phyloP scores from a whole-genome alignment of 2,329 filamentous ascomycete genomes.

The Nothopassalora personata region DNA sequence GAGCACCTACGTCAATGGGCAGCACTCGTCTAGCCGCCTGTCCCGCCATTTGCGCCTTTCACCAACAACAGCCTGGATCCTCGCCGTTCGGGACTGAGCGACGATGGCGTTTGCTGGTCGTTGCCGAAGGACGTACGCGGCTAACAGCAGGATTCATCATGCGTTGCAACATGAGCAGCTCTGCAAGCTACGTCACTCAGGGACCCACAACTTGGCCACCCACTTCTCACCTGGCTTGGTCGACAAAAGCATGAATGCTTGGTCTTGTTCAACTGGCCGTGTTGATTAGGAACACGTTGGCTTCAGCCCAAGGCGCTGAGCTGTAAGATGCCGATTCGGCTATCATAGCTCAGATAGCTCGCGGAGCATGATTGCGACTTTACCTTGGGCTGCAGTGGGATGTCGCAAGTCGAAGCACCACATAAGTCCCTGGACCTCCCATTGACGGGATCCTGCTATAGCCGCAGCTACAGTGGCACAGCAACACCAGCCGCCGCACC shows the following conservation, averaged over 20 bases:
- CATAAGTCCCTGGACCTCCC: not conserved
- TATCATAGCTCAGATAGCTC: not conserved
- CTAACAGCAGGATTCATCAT: not conserved
- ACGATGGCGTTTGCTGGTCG: not conserved
- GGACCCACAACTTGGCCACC: not conserved
- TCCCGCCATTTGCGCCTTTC: not conserved
- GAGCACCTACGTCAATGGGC: conserved; percentile 2
- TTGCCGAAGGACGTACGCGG: not conserved
- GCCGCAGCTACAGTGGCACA: not conserved
- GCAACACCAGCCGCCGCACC: not conserved
- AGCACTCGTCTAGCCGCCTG: not conserved
- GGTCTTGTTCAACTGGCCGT: not conserved
- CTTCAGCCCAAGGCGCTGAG: not conserved
- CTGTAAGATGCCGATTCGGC: not conserved
- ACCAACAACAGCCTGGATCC: not conserved
- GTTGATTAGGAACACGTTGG: not conserved
- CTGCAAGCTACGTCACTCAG: not conserved
- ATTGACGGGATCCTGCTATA: not conserved
- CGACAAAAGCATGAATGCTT: not conserved
- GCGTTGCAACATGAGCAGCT: not conserved
- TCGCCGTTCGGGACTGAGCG: not conserved
- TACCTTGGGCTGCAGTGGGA: not conserved
- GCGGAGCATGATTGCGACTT: not conserved
- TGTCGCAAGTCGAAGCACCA: not conserved
- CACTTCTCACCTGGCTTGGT: not conserved